phyloP scores from a whole-genome alignment of 257 asterid genomes.

The Echium plantagineum region DNA sequence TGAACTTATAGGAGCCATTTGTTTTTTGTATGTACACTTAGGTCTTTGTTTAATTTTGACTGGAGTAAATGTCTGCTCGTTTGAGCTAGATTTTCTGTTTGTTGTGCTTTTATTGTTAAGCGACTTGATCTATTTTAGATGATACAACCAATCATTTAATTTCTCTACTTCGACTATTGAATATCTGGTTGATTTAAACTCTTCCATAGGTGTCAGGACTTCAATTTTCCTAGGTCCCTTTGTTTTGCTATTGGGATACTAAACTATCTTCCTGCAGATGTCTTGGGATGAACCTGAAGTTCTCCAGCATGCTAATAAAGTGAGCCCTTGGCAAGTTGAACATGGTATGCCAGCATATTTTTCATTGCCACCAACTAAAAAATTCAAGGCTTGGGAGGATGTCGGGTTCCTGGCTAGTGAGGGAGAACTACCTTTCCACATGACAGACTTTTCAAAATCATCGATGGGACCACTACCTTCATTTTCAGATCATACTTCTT shows the following conservation, averaged over 20 bases:
- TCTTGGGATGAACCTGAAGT: constrained; percentile 44
- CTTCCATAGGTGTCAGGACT: too few species aligned
- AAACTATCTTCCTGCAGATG: constrained; percentile 21
- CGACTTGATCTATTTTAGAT: too few species aligned
- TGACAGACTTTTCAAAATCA: constrained; percentile 7
- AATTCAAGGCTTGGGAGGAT: constrained; percentile 15
- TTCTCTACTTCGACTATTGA: too few species aligned
- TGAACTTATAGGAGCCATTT: too few species aligned
- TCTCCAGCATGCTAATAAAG: constrained; percentile 13
- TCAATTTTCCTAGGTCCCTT: too few species aligned
- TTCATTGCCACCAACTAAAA: constrained; percentile 26
- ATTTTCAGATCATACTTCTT: constrained; percentile 14
- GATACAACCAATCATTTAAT: too few species aligned
- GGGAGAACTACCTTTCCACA: constrained; percentile 3
- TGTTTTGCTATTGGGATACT: not conserved
- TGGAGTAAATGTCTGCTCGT: too few species aligned
- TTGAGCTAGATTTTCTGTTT: too few species aligned
- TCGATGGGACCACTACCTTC: constrained; percentile 10
- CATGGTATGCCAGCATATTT: constrained; percentile 11
- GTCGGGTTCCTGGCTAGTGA: constrained; percentile 13
- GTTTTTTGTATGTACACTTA: too few species aligned
- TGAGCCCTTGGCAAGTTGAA: constrained; percentile 64
- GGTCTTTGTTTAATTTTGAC: too few species aligned
- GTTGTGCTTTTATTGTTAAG: too few species aligned
- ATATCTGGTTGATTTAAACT: too few species aligned